Evolutionary conservation across 2,329 filamentous ascomycete species (phyloP).

Genomic region (Fusarium begoniae): DNA sequence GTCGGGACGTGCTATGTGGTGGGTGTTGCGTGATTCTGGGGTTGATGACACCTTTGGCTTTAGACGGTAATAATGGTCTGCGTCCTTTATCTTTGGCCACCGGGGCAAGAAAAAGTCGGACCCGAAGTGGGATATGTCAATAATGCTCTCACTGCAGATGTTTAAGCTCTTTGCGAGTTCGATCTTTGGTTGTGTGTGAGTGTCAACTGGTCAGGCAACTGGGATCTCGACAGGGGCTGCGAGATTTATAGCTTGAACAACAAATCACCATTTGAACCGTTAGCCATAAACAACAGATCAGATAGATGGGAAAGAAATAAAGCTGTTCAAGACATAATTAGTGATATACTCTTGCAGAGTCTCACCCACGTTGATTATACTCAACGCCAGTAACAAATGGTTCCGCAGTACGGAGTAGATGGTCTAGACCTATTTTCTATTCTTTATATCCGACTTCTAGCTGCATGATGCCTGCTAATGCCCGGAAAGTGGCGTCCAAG

Average conservation of each 20-base stretch:
- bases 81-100: not conserved
- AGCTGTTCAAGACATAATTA: too few relatives aligned
- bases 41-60: constrained; percentile 9
- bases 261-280: rapidly evolving
- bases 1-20: not conserved
- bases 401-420: not conserved
- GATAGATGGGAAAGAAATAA: rapidly evolving
- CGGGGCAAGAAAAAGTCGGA: not conserved
- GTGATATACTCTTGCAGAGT: too few relatives aligned
- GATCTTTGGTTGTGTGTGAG: not conserved
- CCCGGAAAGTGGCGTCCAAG: not conserved
- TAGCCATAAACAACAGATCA: rapidly evolving
- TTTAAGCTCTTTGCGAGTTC: too few relatives aligned
- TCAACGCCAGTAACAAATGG: not conserved
- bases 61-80: not conserved
- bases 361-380: not conserved
- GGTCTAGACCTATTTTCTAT: not conserved
- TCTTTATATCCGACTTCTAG: not conserved
- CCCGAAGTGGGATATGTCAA: not conserved
- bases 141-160: rapidly evolving
- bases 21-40: constrained; percentile 14
- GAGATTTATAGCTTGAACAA: not conserved
- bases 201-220: rapidly evolving
- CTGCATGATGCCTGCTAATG: not conserved
- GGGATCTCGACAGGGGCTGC: not conserved